These are phyloP conservation scores for Sporothrix pallida DNA, from an alignment of 2,329 filamentous ascomycete genomes.

Conservation along the genomic window DNA sequence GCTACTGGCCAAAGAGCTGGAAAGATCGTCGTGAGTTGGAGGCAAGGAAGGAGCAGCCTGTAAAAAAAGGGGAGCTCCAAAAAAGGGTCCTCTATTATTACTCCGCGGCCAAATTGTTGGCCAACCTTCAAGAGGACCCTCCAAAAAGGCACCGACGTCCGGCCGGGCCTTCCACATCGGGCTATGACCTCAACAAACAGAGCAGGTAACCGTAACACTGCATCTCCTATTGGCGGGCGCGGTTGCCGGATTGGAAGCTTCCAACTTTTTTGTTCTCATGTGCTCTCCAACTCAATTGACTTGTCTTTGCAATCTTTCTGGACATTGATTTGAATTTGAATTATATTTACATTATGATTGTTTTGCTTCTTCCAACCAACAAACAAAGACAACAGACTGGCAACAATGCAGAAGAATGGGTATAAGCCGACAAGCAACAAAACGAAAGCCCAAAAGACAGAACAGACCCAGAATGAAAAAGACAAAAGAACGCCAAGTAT, in stretches of 20 bases:
- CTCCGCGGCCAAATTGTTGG: no score
- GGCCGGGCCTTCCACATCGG: slow-evolving; percentile 27
- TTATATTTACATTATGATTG: slow-evolving; percentile 14
- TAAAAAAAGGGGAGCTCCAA: slow-evolving; percentile 12
- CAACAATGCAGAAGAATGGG: slow-evolving; percentile 10
- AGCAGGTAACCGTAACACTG: not conserved
- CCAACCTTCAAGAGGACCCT: not conserved
- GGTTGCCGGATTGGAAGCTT: not conserved
- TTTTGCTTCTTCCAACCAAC: not conserved
- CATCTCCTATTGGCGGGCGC: not conserved
- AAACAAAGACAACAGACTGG: not conserved
- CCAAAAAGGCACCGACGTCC: slow-evolving; percentile 26
- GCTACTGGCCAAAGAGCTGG: not conserved
- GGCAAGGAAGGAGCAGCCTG: not conserved
- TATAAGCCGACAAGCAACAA: slow-evolving; percentile 18
- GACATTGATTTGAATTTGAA: not conserved
- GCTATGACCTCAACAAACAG: not conserved
- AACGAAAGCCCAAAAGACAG: not conserved
- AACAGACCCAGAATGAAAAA: not conserved
- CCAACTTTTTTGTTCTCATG: not conserved
- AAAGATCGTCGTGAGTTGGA: not conserved
- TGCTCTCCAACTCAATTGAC: not conserved
- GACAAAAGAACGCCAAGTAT: not conserved
- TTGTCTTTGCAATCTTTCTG: not conserved
- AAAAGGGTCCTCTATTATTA: not conserved